Evolutionary conservation across 192 early-diverging fungal species (phyloP).

Genomic region (Chytriomyces sp.): DNA sequence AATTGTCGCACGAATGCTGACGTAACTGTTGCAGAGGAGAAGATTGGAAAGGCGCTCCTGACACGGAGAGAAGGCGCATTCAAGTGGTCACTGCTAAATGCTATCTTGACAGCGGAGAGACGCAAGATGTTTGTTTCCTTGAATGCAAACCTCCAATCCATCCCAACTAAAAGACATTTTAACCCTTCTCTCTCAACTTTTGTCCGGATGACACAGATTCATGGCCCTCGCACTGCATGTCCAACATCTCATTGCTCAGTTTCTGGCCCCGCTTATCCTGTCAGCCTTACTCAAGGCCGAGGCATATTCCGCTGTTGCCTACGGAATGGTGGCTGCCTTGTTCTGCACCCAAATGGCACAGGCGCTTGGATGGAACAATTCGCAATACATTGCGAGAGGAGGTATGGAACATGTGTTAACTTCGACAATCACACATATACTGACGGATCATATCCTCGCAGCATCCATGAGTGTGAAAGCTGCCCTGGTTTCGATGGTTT

Average conservation of each 20-base stretch:
- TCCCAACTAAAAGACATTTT: no score
- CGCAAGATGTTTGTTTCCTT: constrained; percentile 5
- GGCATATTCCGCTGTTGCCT: neutral
- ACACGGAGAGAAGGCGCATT: neutral
- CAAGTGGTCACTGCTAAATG: constrained; percentile 15
- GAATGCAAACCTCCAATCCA: neutral
- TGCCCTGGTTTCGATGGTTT: constrained; percentile 23
- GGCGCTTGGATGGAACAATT: constrained; percentile 32
- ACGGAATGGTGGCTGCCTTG: constrained; percentile 6
- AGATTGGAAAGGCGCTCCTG: neutral
- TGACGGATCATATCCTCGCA: neutral
- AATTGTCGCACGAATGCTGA: neutral
- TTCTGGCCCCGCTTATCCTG: constrained; percentile 15
- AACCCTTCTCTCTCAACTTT: no score
- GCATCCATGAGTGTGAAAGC: constrained; percentile 27
- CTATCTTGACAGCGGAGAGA: neutral
- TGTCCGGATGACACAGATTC: neutral
- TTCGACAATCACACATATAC: neutral
- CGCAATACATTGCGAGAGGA: constrained; percentile 25
- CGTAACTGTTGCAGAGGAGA: neutral
- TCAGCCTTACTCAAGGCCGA: constrained; percentile 7
- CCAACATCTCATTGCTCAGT: constrained; percentile 6
- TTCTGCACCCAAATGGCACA: constrained; percentile 17
- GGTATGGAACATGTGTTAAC: neutral
- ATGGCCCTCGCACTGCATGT: constrained; percentile 12